A percentile compares a stretch with the other conserved stretches of the same genome.
phyloP scores from a whole-genome alignment of 148 eudicot species.

The Rhododendron mucronatum region DNA sequence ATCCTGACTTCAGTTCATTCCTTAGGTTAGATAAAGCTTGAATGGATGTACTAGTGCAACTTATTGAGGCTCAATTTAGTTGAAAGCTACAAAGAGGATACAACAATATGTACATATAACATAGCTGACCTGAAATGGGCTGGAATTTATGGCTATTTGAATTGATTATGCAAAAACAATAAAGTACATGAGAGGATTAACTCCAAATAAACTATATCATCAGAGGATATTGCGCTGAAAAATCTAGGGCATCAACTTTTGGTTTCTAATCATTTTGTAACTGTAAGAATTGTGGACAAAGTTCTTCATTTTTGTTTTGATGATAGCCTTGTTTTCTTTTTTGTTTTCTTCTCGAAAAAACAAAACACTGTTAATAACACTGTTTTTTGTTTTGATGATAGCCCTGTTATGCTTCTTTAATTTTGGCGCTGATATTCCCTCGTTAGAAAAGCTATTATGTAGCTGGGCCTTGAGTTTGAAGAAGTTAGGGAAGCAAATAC shows the following conservation, averaged over 20 bases:
- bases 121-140: background rate
- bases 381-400: too few relatives aligned
- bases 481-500: too few relatives aligned
- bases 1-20: background rate
- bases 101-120: too few relatives aligned
- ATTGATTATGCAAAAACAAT: background rate
- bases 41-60: background rate
- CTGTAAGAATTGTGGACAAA: background rate
- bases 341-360: too few relatives aligned
- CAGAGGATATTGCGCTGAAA: background rate
- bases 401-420: background rate
- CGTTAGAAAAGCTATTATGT: background rate
- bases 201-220: background rate
- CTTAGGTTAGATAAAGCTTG: background rate
- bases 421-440: background rate
- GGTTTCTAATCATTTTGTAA: background rate
- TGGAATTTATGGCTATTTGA: background rate
- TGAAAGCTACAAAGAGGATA: too few relatives aligned
- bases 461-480: background rate
- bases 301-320: background rate
- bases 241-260: background rate
- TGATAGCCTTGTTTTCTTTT: too few relatives aligned
- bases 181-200: background rate
- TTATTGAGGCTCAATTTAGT: background rate
- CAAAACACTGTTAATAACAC: too few relatives aligned